These are phyloP conservation scores for Penicillium decumbens DNA, from an alignment of 2,329 filamentous ascomycete genomes.

Conservation along the genomic window DNA sequence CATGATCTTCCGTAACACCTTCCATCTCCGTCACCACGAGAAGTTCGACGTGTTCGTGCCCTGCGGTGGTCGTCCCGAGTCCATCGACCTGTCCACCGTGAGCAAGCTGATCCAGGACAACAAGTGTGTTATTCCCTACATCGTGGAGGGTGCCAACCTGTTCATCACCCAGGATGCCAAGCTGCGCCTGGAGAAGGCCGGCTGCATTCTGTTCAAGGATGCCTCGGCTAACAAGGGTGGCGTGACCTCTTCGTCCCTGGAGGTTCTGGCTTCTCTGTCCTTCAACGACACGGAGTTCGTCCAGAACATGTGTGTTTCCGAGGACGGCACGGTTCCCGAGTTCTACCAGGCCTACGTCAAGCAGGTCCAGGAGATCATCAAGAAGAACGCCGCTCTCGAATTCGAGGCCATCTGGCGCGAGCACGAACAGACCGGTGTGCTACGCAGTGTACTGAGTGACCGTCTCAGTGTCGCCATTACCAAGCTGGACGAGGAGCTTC, in stretches of 20 bases:
- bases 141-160: conserved; percentile 95
- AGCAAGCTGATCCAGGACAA: conserved; percentile 84
- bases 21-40: conserved; percentile 76
- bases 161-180: conserved; percentile 99
- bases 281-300: conserved; percentile 88
- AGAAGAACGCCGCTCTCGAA: conserved; percentile 84
- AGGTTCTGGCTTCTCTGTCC: conserved; percentile 88
- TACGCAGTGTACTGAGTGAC: conserved; percentile 85
- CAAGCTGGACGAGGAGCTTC: conserved; percentile 92
- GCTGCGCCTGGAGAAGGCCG: conserved; percentile 88
- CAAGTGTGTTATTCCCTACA: conserved; percentile 83
- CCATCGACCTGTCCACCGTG: conserved; percentile 85
- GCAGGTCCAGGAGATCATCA: conserved; percentile 84
- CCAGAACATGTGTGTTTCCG: conserved; percentile 84
- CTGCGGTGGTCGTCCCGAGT: conserved; percentile 92
- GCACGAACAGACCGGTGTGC: conserved; percentile 71
- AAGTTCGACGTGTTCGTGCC: conserved; percentile 87
- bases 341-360: conserved; percentile 95
- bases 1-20: conserved; percentile 94
- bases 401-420: conserved; percentile 99
- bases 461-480: conserved; percentile 89
- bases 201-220: conserved; percentile 94
- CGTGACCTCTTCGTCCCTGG: conserved; percentile 93
- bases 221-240: conserved; percentile 98
- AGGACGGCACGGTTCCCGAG: conserved; percentile 71